Conservation (phyloP, 2,329 filamentous ascomycete species). For the Pleoardoris graminearum region DNA sequence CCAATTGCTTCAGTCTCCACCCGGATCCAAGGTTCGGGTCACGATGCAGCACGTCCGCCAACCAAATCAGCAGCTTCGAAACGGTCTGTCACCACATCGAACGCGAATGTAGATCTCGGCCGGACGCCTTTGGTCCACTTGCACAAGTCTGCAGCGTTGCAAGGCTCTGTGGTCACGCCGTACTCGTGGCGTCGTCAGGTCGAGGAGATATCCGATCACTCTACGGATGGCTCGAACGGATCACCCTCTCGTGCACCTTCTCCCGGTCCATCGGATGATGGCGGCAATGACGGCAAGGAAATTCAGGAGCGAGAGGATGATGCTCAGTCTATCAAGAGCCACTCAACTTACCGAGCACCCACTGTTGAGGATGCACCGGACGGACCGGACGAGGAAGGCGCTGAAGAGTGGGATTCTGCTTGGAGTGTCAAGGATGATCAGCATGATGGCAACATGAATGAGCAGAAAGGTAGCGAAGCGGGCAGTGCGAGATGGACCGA, state of each 20-base stretch:
- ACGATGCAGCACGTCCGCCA: not conserved
- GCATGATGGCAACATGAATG: not conserved
- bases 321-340: slow-evolving; percentile 12
- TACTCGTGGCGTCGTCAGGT: slow-evolving; percentile 12
- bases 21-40: not conserved
- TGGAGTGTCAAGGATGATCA: not conserved
- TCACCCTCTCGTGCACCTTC: not conserved
- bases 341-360: slow-evolving; percentile 26
- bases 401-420: not conserved
- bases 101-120: too few relatives aligned
- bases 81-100: not conserved
- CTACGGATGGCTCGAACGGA: slow-evolving; percentile 1
- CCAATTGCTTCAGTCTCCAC: not conserved
- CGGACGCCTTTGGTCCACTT: not conserved
- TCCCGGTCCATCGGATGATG: slow-evolving; percentile 6
- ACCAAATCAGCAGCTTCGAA: not conserved
- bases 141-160: not conserved
- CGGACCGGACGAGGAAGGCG: slow-evolving; percentile 14
- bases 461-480: not conserved
- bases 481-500: not conserved
- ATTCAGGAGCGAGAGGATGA: slow-evolving; percentile 3
- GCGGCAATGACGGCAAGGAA: not conserved
- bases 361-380: slow-evolving; percentile 26
- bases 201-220: slow-evolving; percentile 9
- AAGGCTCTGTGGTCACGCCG: not conserved